phyloP scores from a whole-genome alignment of 768 basidiomycete genomes.

The Daedaleopsis nitida region DNA sequence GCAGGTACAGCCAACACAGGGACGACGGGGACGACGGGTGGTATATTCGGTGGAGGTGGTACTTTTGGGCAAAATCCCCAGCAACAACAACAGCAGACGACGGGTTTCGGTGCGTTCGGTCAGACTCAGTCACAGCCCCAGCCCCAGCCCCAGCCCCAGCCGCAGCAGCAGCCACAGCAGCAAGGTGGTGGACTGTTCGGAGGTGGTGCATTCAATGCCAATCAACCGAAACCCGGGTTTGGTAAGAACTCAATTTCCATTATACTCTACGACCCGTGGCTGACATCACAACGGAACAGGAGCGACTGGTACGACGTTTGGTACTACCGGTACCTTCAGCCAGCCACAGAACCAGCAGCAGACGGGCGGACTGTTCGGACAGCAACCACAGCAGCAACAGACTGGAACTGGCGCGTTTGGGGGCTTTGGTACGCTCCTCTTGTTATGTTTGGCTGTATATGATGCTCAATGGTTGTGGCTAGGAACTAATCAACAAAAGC shows the following conservation, averaged over 20 bases:
- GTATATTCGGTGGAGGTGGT: constrained; percentile 28
- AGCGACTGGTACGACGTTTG: constrained; percentile 7
- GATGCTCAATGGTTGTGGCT: too few species aligned
- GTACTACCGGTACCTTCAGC: constrained; percentile 21
- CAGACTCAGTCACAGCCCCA: constrained; percentile 15
- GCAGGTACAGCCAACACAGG: constrained; percentile 16
- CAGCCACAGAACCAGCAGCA: constrained; percentile 30
- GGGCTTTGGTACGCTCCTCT: constrained; percentile 33
- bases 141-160: too few species aligned
- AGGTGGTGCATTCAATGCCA: constrained; percentile 29
- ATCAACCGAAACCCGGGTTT: constrained; percentile 31
- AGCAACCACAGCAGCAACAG: constrained; percentile 32
- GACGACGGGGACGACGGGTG: constrained; percentile 13
- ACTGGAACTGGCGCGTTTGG: constrained; percentile 35
- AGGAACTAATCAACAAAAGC: constrained; percentile 35
- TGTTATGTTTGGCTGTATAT: not conserved
- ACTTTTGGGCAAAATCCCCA: constrained; percentile 37
- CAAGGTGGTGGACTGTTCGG: constrained; percentile 33
- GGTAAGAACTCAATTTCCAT: constrained; percentile 5
- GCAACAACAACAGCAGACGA: constrained; percentile 39
- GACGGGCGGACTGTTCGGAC: constrained; percentile 32
- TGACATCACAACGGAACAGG: constrained; percentile 18
- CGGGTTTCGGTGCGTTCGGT: constrained; percentile 34
- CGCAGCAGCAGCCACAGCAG: constrained; percentile 34
- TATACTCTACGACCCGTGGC: not conserved